Base-by-base conservation (phyloP, 441 rosid species). In the Jatropha podagrica region DNA sequence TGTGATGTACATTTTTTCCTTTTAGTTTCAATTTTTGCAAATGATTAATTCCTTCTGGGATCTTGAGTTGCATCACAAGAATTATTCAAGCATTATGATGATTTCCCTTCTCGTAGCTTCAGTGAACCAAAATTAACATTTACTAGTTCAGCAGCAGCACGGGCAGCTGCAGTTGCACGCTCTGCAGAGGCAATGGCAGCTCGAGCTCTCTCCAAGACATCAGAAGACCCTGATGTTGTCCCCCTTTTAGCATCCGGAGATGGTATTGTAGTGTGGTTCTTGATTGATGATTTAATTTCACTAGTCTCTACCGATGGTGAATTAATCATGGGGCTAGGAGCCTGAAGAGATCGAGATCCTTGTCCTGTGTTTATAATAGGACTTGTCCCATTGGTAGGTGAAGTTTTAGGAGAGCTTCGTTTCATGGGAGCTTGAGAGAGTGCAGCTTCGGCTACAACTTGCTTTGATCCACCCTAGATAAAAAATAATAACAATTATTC, bases 181-280 rank as follows among this genome's bases (percentile, higher is more conserved):
- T 93, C 96, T 3, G 98, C 99, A 62, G 82, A 81, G 65, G 97
- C 92, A 82, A 95, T 83, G 69, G 98, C 99, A 54, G 86, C 94
- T 74, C 85, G 90, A 79, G 98, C 99, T 86, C 38, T 86, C 84
- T 88, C 97, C 90, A 93, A 77, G 20, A 88, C 89, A 76, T 91
- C 89, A 13, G 91, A 83, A 46, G 88, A 76, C 27, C 72, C 83
- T 64, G 87, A 42, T 77, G 76, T 32, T 49, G 72, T 72, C 66
- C 75, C 87, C 74, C 60, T 73, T 72, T 81, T 83, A 42, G 62
- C 42, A 61, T 87, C 87, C 54, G 37, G 67, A 65, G 69, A 76
- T 26, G 76, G 55, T 72, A 63, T 83, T 4, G 76, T 74, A 75
- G 75, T 72, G 5, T 64, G 61, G 32, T 76, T 74, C 74, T 49